Evolutionary conservation across 2,329 filamentous ascomycete genomes (phyloP), one percentile per base, ranked within the genome.

Genomic region (Fonsecaea nubica): DNA sequence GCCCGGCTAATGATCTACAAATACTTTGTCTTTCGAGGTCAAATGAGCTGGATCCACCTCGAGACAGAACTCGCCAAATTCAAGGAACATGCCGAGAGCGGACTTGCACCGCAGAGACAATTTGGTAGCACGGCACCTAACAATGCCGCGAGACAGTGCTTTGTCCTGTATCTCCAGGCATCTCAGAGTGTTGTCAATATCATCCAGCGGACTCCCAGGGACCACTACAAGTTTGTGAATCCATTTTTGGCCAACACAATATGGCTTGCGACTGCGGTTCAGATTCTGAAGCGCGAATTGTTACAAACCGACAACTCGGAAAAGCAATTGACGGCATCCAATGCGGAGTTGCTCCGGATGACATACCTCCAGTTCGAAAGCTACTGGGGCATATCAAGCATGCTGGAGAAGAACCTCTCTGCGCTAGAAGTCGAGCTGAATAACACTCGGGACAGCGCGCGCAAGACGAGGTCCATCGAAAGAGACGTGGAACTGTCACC

Each of bases 171-270:
- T 15, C 25, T 18, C 2, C n/a, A 53, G 15, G 50, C 50, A 10
- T 8, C 50, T 25, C n/a, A 30, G n/a, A 18, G 25, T 1, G 25
- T 53, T 6, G 50, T 53, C 10, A 8, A 8, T 13, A 9, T 53
- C 10, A 18, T 53, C 1, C 4, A 18, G 9, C n/a, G 50, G 2
- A 53, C n/a, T 2, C 25, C 21, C 6, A 18, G 25, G 13, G 50
- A 60, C 9, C 75, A 77, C 63, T 67, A 74, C 55, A 69, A 66
- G 30, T 74, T 74, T 64, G 73, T 77, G 21, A 77, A 77, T 58
- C 76, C 76, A 2, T 77, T 77, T 55, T 69, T 77, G 21, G 66
- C 69, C 9, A 77, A 72, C 67, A 76, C 75, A 1, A 71, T 78
- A 3, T 78, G 76, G 76, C 73, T 78, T 5, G 75, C 75, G 0